Base-by-base conservation (phyloP, 179 eudicot species). In the Beta macrorhiza region DNA sequence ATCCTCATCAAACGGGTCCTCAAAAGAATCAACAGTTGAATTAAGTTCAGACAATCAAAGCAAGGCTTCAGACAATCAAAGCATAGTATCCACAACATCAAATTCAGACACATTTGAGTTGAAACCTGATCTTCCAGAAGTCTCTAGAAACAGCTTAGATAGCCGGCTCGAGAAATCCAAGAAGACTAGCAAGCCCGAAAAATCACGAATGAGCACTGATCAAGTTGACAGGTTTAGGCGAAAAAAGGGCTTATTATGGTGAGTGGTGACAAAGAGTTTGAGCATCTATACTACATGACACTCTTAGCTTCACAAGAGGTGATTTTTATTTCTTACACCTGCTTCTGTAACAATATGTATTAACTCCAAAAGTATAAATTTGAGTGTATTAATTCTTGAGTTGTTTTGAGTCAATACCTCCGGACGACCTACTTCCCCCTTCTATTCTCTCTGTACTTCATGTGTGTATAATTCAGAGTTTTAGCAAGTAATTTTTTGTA, bases 121-220 rank as follows among this genome's bases (percentile, higher is more conserved):
- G 78, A 81, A 76, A 16, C 72, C 89, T 12, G 91, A 91, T 67
- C 81, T 82, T 73, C 91, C 97, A 13, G 95, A 93, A 74, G 87
- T 83, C 59, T 91, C 99, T 74, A 91, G 99, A 78, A 95, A 93
- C 91, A 93, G 99, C 85, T 89, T 93, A 83, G 98, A 92, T 88
- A 95, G 99, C 82, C 91, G 95, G 80, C 94, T 95, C 69, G 97
- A 89, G 80, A 95, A 95, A 82, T 89, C 95, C 7, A 92, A 91
- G 89, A 93, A 93, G 88, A 44, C 88, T 17, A 87, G 79, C 91
- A 91, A 91, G 89, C 89, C 98, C 45, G 98, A 93, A 78, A 95
- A 92, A 72, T 92, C 97, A 32, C 90, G 97, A 82, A 87, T 92
- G 95, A 95, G 97, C 81, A 94, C 96, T 42, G 97, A 93, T 72